Conservation (phyloP, 495 filamentous ascomycete species). For the Xanthoparmelia taractica region DNA sequence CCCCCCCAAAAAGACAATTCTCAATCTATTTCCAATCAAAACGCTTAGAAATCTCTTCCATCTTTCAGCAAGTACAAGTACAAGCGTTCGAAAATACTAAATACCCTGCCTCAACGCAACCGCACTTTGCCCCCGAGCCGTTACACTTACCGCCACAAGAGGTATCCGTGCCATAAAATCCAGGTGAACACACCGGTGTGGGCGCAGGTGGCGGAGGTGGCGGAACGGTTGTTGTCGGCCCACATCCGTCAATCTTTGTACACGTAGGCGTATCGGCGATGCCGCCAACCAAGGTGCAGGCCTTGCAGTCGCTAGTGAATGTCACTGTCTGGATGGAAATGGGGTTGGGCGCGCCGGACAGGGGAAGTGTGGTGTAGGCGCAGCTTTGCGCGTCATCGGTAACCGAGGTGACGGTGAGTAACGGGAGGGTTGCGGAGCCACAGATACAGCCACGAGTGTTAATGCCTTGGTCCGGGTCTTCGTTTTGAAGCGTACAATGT, state of each 20-base stretch:
- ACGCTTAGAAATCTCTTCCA: too few relatives aligned
- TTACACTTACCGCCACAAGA: too few relatives aligned
- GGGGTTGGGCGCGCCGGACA: not conserved
- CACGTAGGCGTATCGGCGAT: slow-evolving; percentile 4
- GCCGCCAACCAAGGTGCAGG: slow-evolving; percentile 5
- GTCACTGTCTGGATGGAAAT: not conserved
- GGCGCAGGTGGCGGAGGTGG: too few relatives aligned
- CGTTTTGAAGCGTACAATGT: slow-evolving; percentile 6
- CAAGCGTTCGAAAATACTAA: too few relatives aligned
- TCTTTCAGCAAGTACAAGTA: too few relatives aligned
- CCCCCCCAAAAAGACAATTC: too few relatives aligned
- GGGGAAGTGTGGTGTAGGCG: slow-evolving; percentile 5
- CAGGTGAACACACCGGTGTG: too few relatives aligned
- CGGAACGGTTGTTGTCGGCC: too few relatives aligned
- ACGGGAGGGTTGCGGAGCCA: slow-evolving; percentile 1
- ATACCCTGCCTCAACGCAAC: too few relatives aligned
- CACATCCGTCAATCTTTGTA: not conserved
- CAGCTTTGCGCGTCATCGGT: slow-evolving; percentile 8
- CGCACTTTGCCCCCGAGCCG: too few relatives aligned
- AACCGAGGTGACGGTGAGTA: slow-evolving; percentile 6
- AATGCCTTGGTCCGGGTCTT: slow-evolving; percentile 6
- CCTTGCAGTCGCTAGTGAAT: slow-evolving; percentile 2
- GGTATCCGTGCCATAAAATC: too few relatives aligned
- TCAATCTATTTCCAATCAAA: too few relatives aligned
- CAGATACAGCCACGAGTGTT: not conserved